Evolutionary conservation across 1,139 yeast genomes (phyloP).

Genomic region (Debaryomyces psychrophilus): DNA sequence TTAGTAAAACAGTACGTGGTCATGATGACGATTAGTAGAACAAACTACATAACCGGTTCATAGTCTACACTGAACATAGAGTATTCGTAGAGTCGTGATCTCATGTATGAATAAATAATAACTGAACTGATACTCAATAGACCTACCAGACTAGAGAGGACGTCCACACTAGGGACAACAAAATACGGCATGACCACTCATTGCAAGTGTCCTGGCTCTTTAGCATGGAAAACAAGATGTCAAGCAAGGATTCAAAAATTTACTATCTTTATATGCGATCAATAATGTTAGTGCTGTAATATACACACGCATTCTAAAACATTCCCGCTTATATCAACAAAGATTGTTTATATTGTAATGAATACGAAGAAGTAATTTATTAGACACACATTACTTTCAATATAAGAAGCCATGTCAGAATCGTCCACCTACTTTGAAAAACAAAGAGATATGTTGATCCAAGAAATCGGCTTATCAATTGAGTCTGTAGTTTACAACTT

Average conservation of each 20-base stretch:
- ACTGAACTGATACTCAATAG: constrained; percentile 33
- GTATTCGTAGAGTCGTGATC: constrained; percentile 34
- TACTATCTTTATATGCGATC: neutral
- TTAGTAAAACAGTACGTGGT: neutral
- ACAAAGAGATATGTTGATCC: constrained; percentile 47
- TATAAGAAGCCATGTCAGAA: constrained; percentile 11
- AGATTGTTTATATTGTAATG: neutral
- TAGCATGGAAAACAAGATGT: constrained; percentile 22
- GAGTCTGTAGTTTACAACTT: constrained; percentile 46
- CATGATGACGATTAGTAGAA: neutral
- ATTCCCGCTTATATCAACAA: neutral
- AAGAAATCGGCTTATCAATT: constrained; percentile 44
- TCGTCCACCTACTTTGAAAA: constrained; percentile 34
- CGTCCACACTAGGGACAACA: constrained; percentile 35
- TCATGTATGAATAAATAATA: constrained; percentile 25
- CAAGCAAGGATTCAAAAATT: neutral
- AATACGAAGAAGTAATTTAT: neutral
- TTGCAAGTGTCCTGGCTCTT: constrained; percentile 33
- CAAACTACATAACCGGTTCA: neutral
- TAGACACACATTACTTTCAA: neutral
- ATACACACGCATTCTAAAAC: constrained; percentile 4
- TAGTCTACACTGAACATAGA: too few species aligned
- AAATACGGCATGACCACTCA: constrained; percentile 36
- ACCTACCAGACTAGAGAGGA: constrained; percentile 44
- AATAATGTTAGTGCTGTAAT: constrained; percentile 1